These are phyloP conservation scores for Penicillium oxalicum DNA, from an alignment of 2,329 filamentous ascomycete species.

Conservation along the genomic window DNA sequence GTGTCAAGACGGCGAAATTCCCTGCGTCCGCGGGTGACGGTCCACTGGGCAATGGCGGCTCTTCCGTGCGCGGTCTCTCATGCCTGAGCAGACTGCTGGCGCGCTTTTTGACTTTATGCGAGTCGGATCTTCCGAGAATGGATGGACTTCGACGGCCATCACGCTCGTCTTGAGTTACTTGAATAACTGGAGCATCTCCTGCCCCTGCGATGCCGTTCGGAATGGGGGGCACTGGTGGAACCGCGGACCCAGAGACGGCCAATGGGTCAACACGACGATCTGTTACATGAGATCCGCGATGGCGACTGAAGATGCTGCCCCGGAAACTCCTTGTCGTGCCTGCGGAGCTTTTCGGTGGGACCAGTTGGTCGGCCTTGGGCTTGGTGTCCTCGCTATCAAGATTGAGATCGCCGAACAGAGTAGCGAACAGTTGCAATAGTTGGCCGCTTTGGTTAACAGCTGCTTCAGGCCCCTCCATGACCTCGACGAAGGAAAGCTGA, in stretches of 20 bases:
- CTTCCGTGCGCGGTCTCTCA: slow-evolving; percentile 19
- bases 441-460: slow-evolving; percentile 87
- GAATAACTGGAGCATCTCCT: slow-evolving; percentile 60
- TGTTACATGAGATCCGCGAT: slow-evolving; percentile 43
- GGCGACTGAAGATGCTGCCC: slow-evolving; percentile 71
- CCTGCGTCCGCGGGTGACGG: slow-evolving; percentile 21
- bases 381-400: slow-evolving; percentile 26
- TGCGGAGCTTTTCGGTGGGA: slow-evolving; percentile 62
- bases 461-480: slow-evolving; percentile 73
- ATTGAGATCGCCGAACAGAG: slow-evolving; percentile 66
- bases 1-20: slow-evolving; percentile 27
- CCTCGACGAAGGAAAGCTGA: slow-evolving; percentile 75
- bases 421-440: slow-evolving; percentile 71
- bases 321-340: slow-evolving; percentile 65
- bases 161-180: slow-evolving; percentile 62
- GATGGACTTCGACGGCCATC: slow-evolving; percentile 23
- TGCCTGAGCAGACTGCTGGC: slow-evolving; percentile 27
- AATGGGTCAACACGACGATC: slow-evolving; percentile 41
- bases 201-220: slow-evolving; percentile 18
- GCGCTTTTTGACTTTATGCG: slow-evolving; percentile 30
- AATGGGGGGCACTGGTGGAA: slow-evolving; percentile 18
- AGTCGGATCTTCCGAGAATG: slow-evolving; percentile 26
- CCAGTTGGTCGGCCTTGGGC: slow-evolving; percentile 37
- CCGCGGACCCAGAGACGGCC: slow-evolving; percentile 17
- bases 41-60: slow-evolving; percentile 21